Percentiles rank a stretch among this genome's conserved stretches.
These are phyloP conservation scores for Iris pallida DNA, from an alignment of 116 monocot genomes.

Conservation along the genomic window DNA sequence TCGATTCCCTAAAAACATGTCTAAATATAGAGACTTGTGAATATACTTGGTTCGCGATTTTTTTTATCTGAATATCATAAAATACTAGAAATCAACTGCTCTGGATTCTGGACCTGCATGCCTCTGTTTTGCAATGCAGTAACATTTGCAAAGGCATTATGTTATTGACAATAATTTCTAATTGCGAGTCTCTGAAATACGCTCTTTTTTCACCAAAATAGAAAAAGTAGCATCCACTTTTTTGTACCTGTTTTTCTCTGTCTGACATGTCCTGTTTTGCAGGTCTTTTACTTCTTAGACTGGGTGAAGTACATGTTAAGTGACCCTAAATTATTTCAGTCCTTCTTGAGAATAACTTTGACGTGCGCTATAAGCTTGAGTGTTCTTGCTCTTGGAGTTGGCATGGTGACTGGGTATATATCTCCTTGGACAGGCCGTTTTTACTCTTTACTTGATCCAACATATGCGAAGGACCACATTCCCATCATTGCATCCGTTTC, in stretches of 20 bases:
- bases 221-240: slow-evolving; percentile 2
- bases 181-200: too few relatives aligned
- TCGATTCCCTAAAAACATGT: too few relatives aligned
- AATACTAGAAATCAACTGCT: too few relatives aligned
- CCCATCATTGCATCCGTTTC: slow-evolving; percentile 98
- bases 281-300: slow-evolving; percentile 94
- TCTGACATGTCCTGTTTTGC: slow-evolving; percentile 15
- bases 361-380: slow-evolving; percentile 68
- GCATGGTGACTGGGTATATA: slow-evolving; percentile 92
- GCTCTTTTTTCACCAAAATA: background rate
- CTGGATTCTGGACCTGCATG: too few relatives aligned
- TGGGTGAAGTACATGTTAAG: slow-evolving; percentile 87
- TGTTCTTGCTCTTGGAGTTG: slow-evolving; percentile 76
- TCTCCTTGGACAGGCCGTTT: slow-evolving; percentile 98
- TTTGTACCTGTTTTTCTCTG: too few relatives aligned
- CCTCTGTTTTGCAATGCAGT: too few relatives aligned
- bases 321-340: slow-evolving; percentile 68
- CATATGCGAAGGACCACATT: slow-evolving; percentile 97
- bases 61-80: too few relatives aligned
- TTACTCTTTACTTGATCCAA: slow-evolving; percentile 96
- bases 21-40: too few relatives aligned
- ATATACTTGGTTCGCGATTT: too few relatives aligned
- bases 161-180: too few relatives aligned
- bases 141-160: too few relatives aligned
- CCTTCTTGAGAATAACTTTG: slow-evolving; percentile 75